Base-by-base conservation (phyloP, 2,329 filamentous ascomycete species). In the Aureobasidium sp. region DNA sequence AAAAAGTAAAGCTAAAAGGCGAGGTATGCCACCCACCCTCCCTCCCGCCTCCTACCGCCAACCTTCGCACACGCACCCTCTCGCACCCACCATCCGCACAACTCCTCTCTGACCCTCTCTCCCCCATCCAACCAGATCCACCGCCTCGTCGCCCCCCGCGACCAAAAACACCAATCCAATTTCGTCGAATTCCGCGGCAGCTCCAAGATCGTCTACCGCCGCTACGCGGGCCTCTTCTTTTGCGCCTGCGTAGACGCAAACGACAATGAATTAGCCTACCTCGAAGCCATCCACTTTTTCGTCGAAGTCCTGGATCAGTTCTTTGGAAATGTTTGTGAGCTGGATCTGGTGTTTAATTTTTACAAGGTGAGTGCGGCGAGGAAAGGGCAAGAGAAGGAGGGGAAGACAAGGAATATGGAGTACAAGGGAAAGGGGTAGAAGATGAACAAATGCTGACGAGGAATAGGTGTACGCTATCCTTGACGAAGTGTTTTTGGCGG, bases 141-240 rank as follows among this genome's bases (percentile, higher is more conserved):
- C 82, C 92, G 94, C 66, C 91, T 99, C 68, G 93, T 99, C 65
- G 94, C 94, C 0, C 94, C 94, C 7, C 90, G 94, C 73, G 94
- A 99, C 78, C 94, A 99, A 75, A 99, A 99, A 75, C 96, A 99
- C 81, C 94, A 99, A 76, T 96, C 91, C 78, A 99, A 99, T 80
- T 99, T 99, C 72, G 94, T 99, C 82, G 94, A 99, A 70, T 87
- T 87, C 79, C 89, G 90, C 68, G 90, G 91, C 78, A 91, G 76
- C 68, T 77, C 93, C 74, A 97, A 97, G 80, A 89, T 99, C 70
- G 91, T 99, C 60, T 99, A 99, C 80, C 88, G 95, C 48, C 89
- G 94, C 66, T 99, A 99, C 78, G 94, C 94, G 0, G 94, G 94
- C 0, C 86, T 99, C 63, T 99, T 99, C 84, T 99, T 99, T 81